Percentiles rank a stretch among this genome's conserved stretches.
Evolutionary conservation across 2,329 filamentous ascomycete genomes (phyloP).

Genomic region (Pyricularia sp.): DNA sequence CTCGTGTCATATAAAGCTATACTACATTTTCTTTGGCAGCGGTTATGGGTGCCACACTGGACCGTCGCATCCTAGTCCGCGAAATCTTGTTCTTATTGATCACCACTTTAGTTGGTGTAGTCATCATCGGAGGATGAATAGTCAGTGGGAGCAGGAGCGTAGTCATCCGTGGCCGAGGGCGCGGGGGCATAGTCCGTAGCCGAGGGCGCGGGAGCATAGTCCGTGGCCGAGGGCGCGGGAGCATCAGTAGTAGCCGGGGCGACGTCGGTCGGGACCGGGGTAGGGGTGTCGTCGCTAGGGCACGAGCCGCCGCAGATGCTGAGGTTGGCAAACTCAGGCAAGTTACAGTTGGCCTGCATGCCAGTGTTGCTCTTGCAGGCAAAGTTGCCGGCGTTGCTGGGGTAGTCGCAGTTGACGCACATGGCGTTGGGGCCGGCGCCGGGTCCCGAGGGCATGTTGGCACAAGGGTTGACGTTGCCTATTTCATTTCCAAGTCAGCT

Average conservation of each 20-base stretch:
- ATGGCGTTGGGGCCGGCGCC: background rate
- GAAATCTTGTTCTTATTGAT: no score
- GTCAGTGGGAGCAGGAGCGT: no score
- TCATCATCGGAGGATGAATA: background rate
- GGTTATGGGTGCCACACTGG: background rate
- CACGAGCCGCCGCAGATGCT: background rate
- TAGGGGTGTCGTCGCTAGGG: background rate
- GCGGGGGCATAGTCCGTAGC: background rate
- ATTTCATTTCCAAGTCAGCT: background rate
- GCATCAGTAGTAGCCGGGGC: background rate
- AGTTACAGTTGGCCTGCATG: background rate
- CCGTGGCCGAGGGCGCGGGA: background rate
- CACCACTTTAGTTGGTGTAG: background rate
- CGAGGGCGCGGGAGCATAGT: background rate
- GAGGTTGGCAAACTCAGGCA: background rate
- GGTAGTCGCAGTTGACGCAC: constrained; percentile 3
- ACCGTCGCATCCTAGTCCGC: background rate
- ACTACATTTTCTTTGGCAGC: background rate
- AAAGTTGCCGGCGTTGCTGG: constrained; percentile 2
- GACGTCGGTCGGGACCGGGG: background rate
- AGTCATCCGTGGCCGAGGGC: no score
- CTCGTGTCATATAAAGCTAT: background rate
- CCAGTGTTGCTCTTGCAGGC: background rate
- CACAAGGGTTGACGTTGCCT: background rate
- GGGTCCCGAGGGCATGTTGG: background rate